These are phyloP conservation scores for Vitis hybrid DNA, from an alignment of 177 flowering plant genomes.

Conservation along the genomic window DNA sequence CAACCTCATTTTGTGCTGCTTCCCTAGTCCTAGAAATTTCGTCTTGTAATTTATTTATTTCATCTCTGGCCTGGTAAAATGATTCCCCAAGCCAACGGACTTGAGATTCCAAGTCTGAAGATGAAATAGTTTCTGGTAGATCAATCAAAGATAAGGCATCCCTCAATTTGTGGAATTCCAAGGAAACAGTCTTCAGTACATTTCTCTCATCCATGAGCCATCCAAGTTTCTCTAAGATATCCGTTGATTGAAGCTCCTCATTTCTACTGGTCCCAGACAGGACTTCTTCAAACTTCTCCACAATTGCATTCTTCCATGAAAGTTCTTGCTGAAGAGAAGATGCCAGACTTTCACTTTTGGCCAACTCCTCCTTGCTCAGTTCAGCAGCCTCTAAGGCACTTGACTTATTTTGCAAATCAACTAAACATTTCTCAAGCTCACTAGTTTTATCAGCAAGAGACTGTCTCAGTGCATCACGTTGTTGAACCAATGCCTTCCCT, in stretches of 20 bases:
- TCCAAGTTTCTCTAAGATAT: conserved; percentile 45
- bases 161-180: conserved; percentile 45
- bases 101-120: conserved; percentile 43
- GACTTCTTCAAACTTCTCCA: conserved; percentile 50
- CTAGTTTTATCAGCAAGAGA: conserved; percentile 65
- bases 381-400: conserved; percentile 66
- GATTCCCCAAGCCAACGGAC: conserved; percentile 67
- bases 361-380: conserved; percentile 44
- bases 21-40: conserved; percentile 39
- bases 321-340: conserved; percentile 63
- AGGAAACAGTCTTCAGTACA: conserved; percentile 33
- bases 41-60: conserved; percentile 40
- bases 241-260: conserved; percentile 38
- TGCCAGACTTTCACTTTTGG: conserved; percentile 38
- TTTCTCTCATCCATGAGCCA: conserved; percentile 67
- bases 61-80: conserved; percentile 43
- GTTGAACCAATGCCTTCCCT: conserved; percentile 94
- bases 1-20: conserved; percentile 54
- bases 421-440: conserved; percentile 63
- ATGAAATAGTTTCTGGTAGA: conserved; percentile 55
- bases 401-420: conserved; percentile 70
- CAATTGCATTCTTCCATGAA: conserved; percentile 31
- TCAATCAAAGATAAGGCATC: conserved; percentile 43
- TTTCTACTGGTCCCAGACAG: conserved; percentile 38
- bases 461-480: conserved; percentile 73